Base-by-base conservation (phyloP, 2,329 filamentous ascomycete genomes). In the Colletotrichum zoysiae region DNA sequence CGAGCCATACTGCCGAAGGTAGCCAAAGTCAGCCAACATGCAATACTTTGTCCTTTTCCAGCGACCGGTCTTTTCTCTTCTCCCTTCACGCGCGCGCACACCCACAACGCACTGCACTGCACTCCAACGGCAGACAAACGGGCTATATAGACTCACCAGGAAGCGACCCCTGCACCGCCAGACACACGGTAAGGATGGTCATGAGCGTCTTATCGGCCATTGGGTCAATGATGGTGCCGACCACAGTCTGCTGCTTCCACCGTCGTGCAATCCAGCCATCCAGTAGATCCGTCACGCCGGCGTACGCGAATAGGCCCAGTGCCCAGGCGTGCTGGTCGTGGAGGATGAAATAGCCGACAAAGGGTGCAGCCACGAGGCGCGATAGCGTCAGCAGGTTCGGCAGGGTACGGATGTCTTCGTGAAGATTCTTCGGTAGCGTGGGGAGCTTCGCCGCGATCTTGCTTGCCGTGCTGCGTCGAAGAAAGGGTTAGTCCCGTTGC, bases 201-300 rank as follows among this genome's bases (percentile, higher is more conserved):
- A 99, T 98, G 74, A 99, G 88, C 11, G 90, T 89, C 84, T 99
- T 99, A 82, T 99, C 96, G 3, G 96, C 96, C 93, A 98, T 96
- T 7, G 96, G 96, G 78, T 97, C 95, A 74, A 99, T 94, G 40
- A 99, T 90, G 66, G 94, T 97, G 66, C 96, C 96, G 12, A 98
- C 94, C 1, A 99, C 95, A 0, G 96, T 98, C 81, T 96, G 93
- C 69, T 94, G 87, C 62, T 95, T 92, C 90, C 93, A 98, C 72
- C 87, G 89, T 51, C 96, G 90, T 35, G 96, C 96, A 77, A 99
- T 96, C 88, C 92, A 98, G 69, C 96, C 96, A 80, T 99, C 96
- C 3, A 98, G 88, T 8, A 97, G 86, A 79, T 99, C 96, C 0
- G 95, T 97, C 76, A 97, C 86, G 58, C 94, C 95, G 3, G 96